Evolutionary conservation across 2,329 filamentous ascomycete genomes (phyloP).

Genomic region (Pyricularia sp.): DNA sequence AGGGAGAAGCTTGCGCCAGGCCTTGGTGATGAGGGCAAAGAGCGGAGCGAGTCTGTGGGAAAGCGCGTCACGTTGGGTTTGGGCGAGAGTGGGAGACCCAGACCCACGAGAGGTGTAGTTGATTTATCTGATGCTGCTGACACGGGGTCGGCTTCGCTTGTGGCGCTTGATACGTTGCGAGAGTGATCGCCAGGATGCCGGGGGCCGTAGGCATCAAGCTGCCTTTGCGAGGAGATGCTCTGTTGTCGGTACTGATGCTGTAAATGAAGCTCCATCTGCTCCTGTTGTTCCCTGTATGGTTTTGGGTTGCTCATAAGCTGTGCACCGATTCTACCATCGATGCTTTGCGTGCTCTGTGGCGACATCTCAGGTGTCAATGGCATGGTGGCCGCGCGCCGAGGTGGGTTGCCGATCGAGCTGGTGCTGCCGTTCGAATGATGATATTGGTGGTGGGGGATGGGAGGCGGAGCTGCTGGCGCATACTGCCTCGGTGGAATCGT

Average conservation of each 20-base stretch:
- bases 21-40: conserved; percentile 36
- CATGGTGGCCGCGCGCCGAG: conserved; percentile 17
- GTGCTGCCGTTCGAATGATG: conserved; percentile 18
- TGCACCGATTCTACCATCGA: conserved; percentile 40
- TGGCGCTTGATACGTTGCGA: conserved; percentile 24
- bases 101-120: conserved; percentile 35
- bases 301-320: conserved; percentile 15
- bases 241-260: conserved; percentile 1
- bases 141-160: conserved; percentile 31
- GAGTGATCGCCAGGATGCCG: conserved; percentile 13
- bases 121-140: conserved; percentile 40
- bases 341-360: conserved; percentile 35
- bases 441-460: conserved; percentile 34
- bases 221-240: conserved; percentile 5
- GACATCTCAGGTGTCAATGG: conserved; percentile 35
- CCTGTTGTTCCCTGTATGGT: conserved; percentile 7
- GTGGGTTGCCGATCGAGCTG: neutral
- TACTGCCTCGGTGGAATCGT: conserved; percentile 46
- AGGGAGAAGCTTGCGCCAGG: conserved; percentile 36
- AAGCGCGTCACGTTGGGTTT: conserved; percentile 27
- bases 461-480: conserved; percentile 42
- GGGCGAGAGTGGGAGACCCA: conserved; percentile 40
- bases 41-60: conserved; percentile 26
- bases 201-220: conserved; percentile 4
- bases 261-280: neutral